These are phyloP conservation scores for Gynandropsis gynandra DNA, from an alignment of 345 rosid genomes.

Conservation along the genomic window DNA sequence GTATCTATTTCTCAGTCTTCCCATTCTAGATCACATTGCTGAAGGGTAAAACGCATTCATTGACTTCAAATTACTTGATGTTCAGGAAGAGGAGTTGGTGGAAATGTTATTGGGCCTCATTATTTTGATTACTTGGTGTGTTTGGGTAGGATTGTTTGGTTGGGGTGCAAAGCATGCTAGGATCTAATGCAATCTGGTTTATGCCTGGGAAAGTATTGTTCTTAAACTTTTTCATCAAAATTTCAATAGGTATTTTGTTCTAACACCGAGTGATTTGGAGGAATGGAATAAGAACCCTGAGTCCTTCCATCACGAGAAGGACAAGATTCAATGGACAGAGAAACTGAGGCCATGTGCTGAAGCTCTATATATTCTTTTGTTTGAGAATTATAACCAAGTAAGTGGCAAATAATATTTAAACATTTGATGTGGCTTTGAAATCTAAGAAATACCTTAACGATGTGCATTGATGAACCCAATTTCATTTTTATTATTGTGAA, in stretches of 20 bases:
- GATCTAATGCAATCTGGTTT: slow-evolving; percentile 8
- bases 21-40: background rate
- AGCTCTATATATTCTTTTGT: slow-evolving; percentile 93
- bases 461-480: slow-evolving; percentile 16
- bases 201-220: slow-evolving; percentile 13
- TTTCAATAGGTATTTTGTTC: slow-evolving; percentile 83
- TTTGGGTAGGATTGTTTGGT: slow-evolving; percentile 15
- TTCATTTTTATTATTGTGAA: slow-evolving; percentile 19
- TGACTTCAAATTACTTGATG: background rate
- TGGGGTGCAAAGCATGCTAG: slow-evolving; percentile 17
- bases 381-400: slow-evolving; percentile 94
- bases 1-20: slow-evolving; percentile 4
- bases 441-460: slow-evolving; percentile 1
- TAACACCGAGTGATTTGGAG: slow-evolving; percentile 76
- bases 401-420: slow-evolving; percentile 33
- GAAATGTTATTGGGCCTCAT: slow-evolving; percentile 10
- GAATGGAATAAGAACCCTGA: slow-evolving; percentile 90
- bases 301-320: slow-evolving; percentile 97
- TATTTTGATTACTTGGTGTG: slow-evolving; percentile 10
- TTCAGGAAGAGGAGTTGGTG: slow-evolving; percentile 10
- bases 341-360: slow-evolving; percentile 97
- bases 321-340: slow-evolving; percentile 97
- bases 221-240: slow-evolving; percentile 24
- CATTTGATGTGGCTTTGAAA: slow-evolving; percentile 6
- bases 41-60: slow-evolving; percentile 5